A percentile compares a stretch with the other conserved stretches of the same genome.
phyloP scores from a whole-genome alignment of 2,329 filamentous ascomycete species.

The Blastomyces percursus region DNA sequence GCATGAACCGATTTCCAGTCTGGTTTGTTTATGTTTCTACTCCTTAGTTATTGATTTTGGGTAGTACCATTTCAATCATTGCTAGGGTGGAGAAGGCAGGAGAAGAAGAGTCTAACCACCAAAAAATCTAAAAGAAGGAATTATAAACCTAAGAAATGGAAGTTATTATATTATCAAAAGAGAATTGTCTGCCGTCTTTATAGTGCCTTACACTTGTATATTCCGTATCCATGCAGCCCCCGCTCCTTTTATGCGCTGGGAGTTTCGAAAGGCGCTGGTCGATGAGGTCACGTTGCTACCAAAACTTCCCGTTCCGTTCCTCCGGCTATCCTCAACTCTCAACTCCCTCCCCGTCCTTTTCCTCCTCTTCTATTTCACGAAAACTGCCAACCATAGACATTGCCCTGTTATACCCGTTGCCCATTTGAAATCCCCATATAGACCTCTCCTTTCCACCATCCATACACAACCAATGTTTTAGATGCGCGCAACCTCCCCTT shows the following conservation, averaged over 20 bases:
- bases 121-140: conserved; percentile 7
- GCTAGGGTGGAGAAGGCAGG: too few species aligned
- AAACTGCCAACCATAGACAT: neutral
- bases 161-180: too few species aligned
- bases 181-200: too few species aligned
- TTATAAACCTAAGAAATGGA: neutral
- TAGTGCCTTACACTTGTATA: too few species aligned
- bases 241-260: too few species aligned
- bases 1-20: conserved; percentile 16
- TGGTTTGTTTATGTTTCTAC: neutral
- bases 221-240: too few species aligned
- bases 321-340: neutral
- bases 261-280: neutral
- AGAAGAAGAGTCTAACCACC: neutral
- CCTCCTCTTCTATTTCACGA: neutral
- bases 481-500: neutral
- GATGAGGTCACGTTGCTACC: neutral
- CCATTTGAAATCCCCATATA: neutral
- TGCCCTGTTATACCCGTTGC: neutral
- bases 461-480: neutral
- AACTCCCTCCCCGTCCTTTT: neutral
- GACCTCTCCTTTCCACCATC: neutral
- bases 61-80: neutral
- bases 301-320: neutral
- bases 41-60: neutral